Base-by-base conservation (phyloP, 768 basidiomycete species). In the Crepidotus variabilis region DNA sequence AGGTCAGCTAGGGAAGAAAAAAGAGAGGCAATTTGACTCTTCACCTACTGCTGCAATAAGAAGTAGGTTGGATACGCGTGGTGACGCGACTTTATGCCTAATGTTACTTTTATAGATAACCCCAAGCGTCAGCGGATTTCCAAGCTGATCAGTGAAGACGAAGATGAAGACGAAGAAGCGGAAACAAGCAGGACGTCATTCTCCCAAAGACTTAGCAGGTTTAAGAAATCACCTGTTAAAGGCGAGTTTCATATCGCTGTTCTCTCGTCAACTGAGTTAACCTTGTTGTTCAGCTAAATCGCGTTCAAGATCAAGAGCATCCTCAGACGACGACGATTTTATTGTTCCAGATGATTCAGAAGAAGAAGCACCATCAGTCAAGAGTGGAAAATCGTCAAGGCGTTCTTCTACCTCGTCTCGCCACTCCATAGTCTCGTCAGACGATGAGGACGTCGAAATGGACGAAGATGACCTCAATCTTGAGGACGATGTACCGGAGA, bases 291-390 rank as follows among this genome's bases (percentile, higher is more conserved):
- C 54, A 85, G 81, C 69, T 20, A 79, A 75, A 61, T 65, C 76
- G 1, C 73, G 68, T 51, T 75, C 74, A 18, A 34, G 62, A 63
- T 51, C 55, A 47, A 61, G 70, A 74, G 59, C 75, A 63, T 32
- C 68, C 6, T 64, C 65, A 2, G 82, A 79, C 50, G 86, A 90
- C 59, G 86, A 90, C 50, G 86, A 90, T 57, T 92, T 92, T 64
- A 79, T 90, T 62, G 85, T 80, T 36, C 81, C 85, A 18, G 84
- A 83, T 46, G 84, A 85, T 46, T 82, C 82, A 10, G 88, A 86
- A 21, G 77, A 75, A 1, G 86, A 86, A 23, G 68, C 68, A 7
- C 77, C 71, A 33, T 81, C 80, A 20, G 62, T 72, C 22, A 79
- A 71, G 9, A 61, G 70, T 23, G 77, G 69, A 59, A 71, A 82